A percentile compares a stretch with the other conserved stretches of the same genome.
These are phyloP conservation scores for Boletus vinaceobasis DNA, from an alignment of 768 basidiomycete genomes.

Conservation along the genomic window DNA sequence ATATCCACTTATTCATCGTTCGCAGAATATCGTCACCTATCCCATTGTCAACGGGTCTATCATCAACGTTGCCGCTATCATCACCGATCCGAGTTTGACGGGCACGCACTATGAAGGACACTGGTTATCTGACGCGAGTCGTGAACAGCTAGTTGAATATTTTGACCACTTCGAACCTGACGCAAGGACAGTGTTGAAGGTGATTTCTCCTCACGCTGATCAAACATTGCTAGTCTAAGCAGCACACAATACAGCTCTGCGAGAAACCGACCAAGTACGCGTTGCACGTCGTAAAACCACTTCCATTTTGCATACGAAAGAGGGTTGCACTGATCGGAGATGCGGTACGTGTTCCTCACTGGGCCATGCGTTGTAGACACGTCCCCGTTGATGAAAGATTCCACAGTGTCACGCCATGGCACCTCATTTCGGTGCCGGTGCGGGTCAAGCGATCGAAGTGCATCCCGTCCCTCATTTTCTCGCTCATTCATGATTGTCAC, in stretches of 20 bases:
- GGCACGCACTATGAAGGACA: conserved; percentile 32
- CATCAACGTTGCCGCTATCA: conserved; percentile 36
- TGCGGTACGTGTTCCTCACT: conserved; percentile 33
- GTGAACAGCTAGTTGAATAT: conserved; percentile 31
- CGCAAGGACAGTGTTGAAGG: conserved; percentile 29
- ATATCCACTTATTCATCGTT: not conserved
- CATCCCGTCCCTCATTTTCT: not conserved
- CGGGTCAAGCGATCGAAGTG: conserved; percentile 28
- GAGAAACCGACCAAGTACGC: conserved; percentile 42
- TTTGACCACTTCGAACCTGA: conserved; percentile 39
- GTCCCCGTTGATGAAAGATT: not conserved
- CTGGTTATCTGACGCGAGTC: conserved; percentile 27
- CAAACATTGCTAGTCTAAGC: not conserved
- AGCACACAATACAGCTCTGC: conserved; percentile 27
- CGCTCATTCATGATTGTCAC: not conserved
- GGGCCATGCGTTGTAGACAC: too few species aligned
- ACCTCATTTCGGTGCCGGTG: conserved; percentile 23
- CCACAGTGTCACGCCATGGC: conserved; percentile 25
- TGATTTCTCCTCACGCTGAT: not conserved
- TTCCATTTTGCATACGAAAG: conserved; percentile 38
- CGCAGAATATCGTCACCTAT: conserved; percentile 39
- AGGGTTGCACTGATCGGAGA: conserved; percentile 49
- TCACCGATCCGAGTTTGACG: conserved; percentile 26
- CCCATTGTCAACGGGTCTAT: conserved; percentile 36
- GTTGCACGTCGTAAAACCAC: conserved; percentile 39